Evolutionary conservation across 768 basidiomycete genomes (phyloP).

Genomic region (Phaeolepiota aurea): DNA sequence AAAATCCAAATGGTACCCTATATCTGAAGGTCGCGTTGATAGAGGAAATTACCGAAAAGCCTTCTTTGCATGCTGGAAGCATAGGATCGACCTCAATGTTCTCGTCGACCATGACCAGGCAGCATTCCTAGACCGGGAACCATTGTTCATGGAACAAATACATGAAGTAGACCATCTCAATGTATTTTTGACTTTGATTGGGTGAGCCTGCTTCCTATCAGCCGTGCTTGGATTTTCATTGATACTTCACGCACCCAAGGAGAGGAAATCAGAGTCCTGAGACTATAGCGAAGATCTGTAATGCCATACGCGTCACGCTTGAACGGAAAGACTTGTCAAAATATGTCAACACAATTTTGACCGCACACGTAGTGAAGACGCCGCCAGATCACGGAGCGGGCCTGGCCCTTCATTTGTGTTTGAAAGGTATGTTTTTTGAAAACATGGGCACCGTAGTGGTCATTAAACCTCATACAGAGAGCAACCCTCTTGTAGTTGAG

Average conservation of each 20-base stretch:
- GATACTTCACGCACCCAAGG: slow-evolving; percentile 34
- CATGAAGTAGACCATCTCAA: slow-evolving; percentile 89
- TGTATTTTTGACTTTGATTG: slow-evolving; percentile 79
- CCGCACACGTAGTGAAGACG: slow-evolving; percentile 85
- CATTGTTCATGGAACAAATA: slow-evolving; percentile 75
- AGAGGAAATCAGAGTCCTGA: slow-evolving; percentile 51
- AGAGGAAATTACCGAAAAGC: slow-evolving; percentile 81
- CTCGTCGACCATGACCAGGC: slow-evolving; percentile 77
- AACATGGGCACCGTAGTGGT: background rate
- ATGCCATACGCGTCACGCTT: slow-evolving; percentile 63
- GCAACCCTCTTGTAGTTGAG: slow-evolving; percentile 73
- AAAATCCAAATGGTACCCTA: background rate
- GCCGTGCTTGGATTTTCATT: slow-evolving; percentile 1
- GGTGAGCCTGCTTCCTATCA: slow-evolving; percentile 36
- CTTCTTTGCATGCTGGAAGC: slow-evolving; percentile 85
- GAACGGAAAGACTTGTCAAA: slow-evolving; percentile 63
- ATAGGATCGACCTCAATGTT: slow-evolving; percentile 85
- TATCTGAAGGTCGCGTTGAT: slow-evolving; percentile 3
- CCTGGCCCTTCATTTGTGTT: slow-evolving; percentile 59
- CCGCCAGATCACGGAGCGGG: slow-evolving; percentile 90
- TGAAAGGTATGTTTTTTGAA: slow-evolving; percentile 53
- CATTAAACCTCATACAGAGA: slow-evolving; percentile 25
- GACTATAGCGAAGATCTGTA: slow-evolving; percentile 63
- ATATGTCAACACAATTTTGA: slow-evolving; percentile 88
- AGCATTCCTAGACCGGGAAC: slow-evolving; percentile 53